Conservation (phyloP, 164 flowering plant genomes). For the Magnolia sinica region DNA sequence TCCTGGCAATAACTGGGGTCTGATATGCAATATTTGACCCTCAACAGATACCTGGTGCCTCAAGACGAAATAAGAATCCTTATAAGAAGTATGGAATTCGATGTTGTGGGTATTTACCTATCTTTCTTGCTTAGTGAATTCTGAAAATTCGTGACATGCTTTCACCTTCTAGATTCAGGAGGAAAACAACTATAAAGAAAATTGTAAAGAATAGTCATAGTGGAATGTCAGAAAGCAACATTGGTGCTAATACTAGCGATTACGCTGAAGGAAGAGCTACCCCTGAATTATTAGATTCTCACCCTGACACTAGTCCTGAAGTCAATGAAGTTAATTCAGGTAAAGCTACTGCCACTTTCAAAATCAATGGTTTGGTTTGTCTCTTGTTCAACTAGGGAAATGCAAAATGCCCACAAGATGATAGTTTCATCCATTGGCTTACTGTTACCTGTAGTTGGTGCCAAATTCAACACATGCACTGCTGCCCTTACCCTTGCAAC, state of each 20-base stretch:
- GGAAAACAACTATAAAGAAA: constrained; percentile 56
- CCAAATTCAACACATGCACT: neutral
- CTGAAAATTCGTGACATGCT: constrained; percentile 21
- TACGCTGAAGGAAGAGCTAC: constrained; percentile 21
- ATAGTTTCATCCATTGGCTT: neutral
- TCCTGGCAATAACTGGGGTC: no score
- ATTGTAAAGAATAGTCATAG: constrained; percentile 27
- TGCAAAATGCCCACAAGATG: neutral
- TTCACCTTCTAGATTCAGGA: constrained; percentile 31
- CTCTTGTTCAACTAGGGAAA: neutral
- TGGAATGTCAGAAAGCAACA: constrained; percentile 19
- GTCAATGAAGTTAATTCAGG: constrained; percentile 34
- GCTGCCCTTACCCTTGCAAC: neutral
- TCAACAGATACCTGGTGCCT: constrained; percentile 23
- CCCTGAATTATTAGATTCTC: constrained; percentile 32
- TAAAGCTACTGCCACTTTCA: constrained; percentile 6
- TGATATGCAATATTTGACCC: no score
- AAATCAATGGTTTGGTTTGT: neutral
- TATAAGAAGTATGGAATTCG: constrained; percentile 45
- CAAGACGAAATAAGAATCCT: constrained; percentile 27
- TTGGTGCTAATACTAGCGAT: constrained; percentile 15
- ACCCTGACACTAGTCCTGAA: constrained; percentile 19
- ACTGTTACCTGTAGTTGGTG: neutral
- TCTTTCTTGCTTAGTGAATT: neutral
- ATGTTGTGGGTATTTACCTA: neutral